Evolutionary conservation across 2,329 filamentous ascomycete genomes (phyloP).

Genomic region (Sclerotiophoma versabilis): DNA sequence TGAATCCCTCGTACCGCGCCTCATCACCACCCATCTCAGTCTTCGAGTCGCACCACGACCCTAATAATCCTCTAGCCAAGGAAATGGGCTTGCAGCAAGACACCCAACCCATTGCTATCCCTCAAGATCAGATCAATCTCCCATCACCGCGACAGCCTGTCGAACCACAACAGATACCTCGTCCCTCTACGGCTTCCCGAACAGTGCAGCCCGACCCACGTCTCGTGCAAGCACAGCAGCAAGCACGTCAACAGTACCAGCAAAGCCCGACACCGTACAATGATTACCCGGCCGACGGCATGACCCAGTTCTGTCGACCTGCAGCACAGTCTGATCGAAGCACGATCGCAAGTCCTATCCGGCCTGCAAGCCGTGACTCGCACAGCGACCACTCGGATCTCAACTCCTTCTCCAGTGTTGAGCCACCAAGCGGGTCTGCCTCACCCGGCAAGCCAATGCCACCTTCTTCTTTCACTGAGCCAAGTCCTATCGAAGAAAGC

Average conservation of each 20-base stretch:
- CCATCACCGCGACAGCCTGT: conserved; percentile 7
- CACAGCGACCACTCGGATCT: conserved; percentile 90
- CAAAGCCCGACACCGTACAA: conserved; percentile 81
- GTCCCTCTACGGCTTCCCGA: conserved; percentile 22
- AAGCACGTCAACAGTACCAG: conserved; percentile 48
- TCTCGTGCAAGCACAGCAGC: conserved; percentile 46
- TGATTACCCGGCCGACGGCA: conserved; percentile 91
- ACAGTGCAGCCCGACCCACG: conserved; percentile 45
- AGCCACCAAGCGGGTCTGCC: conserved; percentile 74
- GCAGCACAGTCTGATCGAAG: conserved; percentile 74
- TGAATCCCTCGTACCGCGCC: conserved; percentile 94
- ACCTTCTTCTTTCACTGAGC: conserved; percentile 28
- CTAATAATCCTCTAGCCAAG: conserved; percentile 74
- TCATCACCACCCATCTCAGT: conserved; percentile 95
- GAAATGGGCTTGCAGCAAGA: conserved; percentile 66
- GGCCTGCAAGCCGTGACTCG: conserved; percentile 85
- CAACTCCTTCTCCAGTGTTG: conserved; percentile 86
- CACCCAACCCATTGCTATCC: conserved; percentile 34
- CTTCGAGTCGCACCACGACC: conserved; percentile 90
- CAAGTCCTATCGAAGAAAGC: conserved; percentile 39
- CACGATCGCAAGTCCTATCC: conserved; percentile 70
- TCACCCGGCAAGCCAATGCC: conserved; percentile 72
- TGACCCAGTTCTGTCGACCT: conserved; percentile 94
- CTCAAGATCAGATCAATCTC: conserved; percentile 31
- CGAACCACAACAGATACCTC: conserved; percentile 11